Evolutionary conservation across 495 filamentous ascomycete genomes (phyloP).

Genomic region (Friedmanniomyces simplex): DNA sequence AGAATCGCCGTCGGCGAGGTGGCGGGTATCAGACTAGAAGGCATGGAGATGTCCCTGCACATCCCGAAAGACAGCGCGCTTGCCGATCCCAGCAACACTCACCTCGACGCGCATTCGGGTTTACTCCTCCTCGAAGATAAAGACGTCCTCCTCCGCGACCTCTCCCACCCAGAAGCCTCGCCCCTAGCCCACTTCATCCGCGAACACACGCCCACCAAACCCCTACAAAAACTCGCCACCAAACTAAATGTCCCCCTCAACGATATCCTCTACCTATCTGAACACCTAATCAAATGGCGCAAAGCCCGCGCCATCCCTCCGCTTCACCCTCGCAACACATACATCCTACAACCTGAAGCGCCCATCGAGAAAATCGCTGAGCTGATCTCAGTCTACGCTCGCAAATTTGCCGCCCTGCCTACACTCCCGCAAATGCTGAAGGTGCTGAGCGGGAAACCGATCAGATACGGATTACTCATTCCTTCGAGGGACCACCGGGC

Average conservation of each 20-base stretch:
- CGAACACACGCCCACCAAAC: conserved; percentile 72
- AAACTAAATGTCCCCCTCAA: conserved; percentile 59
- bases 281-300: conserved; percentile 91
- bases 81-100: conserved; percentile 36
- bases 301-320: conserved; percentile 86
- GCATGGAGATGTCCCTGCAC: conserved; percentile 39
- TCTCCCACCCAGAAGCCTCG: conserved; percentile 65
- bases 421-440: conserved; percentile 75
- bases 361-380: conserved; percentile 61
- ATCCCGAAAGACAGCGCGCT: conserved; percentile 73
- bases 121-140: conserved; percentile 77
- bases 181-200: conserved; percentile 76
- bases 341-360: conserved; percentile 85
- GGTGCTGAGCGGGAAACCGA: conserved; percentile 61
- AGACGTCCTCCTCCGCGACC: conserved; percentile 68
- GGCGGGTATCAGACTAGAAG: conserved; percentile 14
- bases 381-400: conserved; percentile 62
- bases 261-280: conserved; percentile 73
- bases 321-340: conserved; percentile 80
- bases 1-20: background rate
- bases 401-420: conserved; percentile 69
- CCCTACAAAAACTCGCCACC: conserved; percentile 51
- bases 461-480: conserved; percentile 68
- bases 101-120: conserved; percentile 74
- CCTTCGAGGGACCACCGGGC: conserved; percentile 82